Conservation (phyloP, 768 basidiomycete species). For the Clitopilus passeckerianus region DNA sequence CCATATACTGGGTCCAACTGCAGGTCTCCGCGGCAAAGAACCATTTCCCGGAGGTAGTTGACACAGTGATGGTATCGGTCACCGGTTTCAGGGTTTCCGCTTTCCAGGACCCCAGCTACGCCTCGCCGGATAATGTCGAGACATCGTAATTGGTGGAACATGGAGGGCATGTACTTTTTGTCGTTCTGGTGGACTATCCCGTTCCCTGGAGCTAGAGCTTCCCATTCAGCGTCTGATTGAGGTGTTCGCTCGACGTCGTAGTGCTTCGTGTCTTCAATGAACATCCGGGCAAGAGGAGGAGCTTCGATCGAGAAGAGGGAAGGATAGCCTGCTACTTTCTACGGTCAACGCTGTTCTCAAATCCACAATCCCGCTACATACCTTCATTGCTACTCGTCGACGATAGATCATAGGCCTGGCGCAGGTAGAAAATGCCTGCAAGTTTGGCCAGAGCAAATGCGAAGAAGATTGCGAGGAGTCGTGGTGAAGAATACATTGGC, state of each 20-base stretch:
- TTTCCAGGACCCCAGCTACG: neutral
- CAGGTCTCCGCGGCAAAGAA: neutral
- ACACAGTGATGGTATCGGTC: neutral
- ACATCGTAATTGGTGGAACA: slow-evolving; percentile 26
- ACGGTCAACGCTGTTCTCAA: neutral
- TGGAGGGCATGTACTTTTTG: slow-evolving; percentile 11
- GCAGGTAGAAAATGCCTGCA: neutral
- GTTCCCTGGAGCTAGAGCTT: slow-evolving; percentile 18
- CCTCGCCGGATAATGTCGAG: slow-evolving; percentile 12
- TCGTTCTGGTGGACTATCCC: slow-evolving; percentile 1
- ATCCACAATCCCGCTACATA: neutral
- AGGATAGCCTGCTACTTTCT: neutral
- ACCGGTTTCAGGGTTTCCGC: neutral
- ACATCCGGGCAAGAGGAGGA: slow-evolving; percentile 19
- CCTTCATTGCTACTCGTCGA: neutral
- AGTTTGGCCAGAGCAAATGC: neutral
- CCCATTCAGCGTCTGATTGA: slow-evolving; percentile 25
- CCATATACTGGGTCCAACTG: neutral
- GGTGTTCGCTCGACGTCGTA: slow-evolving; percentile 19
- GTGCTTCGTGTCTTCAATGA: slow-evolving; percentile 25
- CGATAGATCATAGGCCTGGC: neutral
- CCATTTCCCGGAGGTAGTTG: slow-evolving; percentile 1
- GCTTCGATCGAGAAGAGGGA: neutral
- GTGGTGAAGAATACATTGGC: neutral
- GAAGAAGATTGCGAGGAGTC: neutral